Percentiles rank a stretch among this genome's conserved stretches.
These are phyloP conservation scores for Cruciata laevipes DNA, from an alignment of 257 asterid species.

Conservation along the genomic window DNA sequence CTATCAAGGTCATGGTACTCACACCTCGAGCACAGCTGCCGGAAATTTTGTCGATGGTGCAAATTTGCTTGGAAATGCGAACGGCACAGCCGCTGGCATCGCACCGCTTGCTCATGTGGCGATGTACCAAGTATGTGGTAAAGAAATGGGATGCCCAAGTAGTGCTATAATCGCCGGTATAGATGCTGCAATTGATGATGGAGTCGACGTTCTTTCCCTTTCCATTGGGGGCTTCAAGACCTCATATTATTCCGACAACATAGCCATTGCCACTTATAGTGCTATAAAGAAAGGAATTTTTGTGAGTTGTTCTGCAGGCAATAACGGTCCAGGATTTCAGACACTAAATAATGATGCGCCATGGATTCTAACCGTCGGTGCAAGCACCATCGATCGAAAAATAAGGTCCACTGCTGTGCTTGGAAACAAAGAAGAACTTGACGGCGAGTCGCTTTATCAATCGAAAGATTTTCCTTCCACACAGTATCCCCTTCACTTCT, in stretches of 20 bases:
- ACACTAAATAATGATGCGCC: constrained; percentile 7
- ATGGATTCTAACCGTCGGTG: constrained; percentile 17
- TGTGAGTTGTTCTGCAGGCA: no score
- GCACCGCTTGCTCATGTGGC: constrained; percentile 11
- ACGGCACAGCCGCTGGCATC: constrained; percentile 10
- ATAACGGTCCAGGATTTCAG: not conserved
- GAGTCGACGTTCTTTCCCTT: not conserved
- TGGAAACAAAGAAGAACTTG: no score
- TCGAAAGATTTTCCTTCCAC: constrained; percentile 6
- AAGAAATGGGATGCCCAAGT: not conserved
- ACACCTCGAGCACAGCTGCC: no score
- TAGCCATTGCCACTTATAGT: constrained; percentile 2
- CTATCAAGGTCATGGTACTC: no score
- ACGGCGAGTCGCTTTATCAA: no score
- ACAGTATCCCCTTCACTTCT: not conserved
- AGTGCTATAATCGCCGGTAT: not conserved
- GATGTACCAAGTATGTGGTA: not conserved
- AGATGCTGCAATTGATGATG: no score
- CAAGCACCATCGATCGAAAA: no score
- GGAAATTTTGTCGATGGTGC: constrained; percentile 6
- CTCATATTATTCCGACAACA: not conserved
- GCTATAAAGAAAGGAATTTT: constrained; percentile 8
- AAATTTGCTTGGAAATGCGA: constrained; percentile 9
- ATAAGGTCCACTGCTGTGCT: no score
- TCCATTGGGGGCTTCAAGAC: not conserved